These are phyloP conservation scores for Septoria linicola DNA, from an alignment of 2,329 filamentous ascomycete species.

Conservation along the genomic window DNA sequence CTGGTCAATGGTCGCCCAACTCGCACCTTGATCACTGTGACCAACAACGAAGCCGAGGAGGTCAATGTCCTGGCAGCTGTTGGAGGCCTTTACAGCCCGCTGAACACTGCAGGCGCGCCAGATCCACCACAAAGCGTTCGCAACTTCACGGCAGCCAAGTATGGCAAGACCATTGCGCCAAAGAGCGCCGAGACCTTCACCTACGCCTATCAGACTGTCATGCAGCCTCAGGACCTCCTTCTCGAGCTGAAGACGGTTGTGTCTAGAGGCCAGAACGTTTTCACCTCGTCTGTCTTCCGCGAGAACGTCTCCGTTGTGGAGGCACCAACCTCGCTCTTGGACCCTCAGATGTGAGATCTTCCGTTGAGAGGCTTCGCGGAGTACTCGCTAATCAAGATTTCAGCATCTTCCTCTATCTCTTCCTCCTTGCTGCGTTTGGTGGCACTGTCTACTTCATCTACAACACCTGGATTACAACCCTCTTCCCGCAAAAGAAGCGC, in stretches of 20 bases:
- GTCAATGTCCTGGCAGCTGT: slow-evolving; percentile 74
- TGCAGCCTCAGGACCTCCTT: slow-evolving; percentile 86
- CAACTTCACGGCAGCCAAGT: slow-evolving; percentile 79
- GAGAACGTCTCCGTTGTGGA: slow-evolving; percentile 84
- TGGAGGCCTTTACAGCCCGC: slow-evolving; percentile 66
- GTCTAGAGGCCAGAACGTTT: slow-evolving; percentile 65
- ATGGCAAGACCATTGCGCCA: slow-evolving; percentile 70
- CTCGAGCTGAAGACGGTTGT: slow-evolving; percentile 76
- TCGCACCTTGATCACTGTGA: slow-evolving; percentile 75
- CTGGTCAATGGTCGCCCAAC: slow-evolving; percentile 89
- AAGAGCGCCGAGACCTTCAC: slow-evolving; percentile 74
- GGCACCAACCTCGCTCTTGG: slow-evolving; percentile 84
- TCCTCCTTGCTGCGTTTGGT: slow-evolving; percentile 75
- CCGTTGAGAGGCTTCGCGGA: not conserved
- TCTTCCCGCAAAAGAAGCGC: slow-evolving; percentile 81
- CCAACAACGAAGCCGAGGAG: slow-evolving; percentile 76
- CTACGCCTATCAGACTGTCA: slow-evolving; percentile 83
- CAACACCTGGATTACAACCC: slow-evolving; percentile 92
- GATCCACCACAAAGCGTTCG: slow-evolving; percentile 62
- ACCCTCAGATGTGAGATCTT: slow-evolving; percentile 82
- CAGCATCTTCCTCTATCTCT: slow-evolving; percentile 96
- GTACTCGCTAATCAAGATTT: not conserved
- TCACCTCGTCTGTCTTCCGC: slow-evolving; percentile 77
- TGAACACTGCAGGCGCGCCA: slow-evolving; percentile 51
- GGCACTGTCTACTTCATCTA: slow-evolving; percentile 94